Evolutionary conservation across 2,329 filamentous ascomycete species (phyloP), one percentile per base, ranked within the genome.

Genomic region (Arthroderma uncinatum): DNA sequence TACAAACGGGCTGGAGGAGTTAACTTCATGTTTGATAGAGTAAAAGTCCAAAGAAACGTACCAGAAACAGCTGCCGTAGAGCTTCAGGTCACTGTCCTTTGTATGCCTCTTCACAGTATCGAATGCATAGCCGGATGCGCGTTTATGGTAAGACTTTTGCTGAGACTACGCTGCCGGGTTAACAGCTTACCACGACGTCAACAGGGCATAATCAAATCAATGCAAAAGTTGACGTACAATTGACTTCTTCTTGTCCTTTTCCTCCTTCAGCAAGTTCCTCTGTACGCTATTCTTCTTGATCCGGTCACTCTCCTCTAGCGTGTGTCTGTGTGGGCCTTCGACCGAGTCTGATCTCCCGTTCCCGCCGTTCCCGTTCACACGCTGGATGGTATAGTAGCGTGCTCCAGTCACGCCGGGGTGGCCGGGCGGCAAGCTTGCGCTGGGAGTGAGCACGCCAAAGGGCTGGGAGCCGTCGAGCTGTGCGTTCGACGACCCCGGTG

Each of bases 11-110:
- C 86, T 87, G 63, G 65, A 34, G 65, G 60, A 48, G 34, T 53
- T 37, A 53, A 9, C 2, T 36, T 36, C 36, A 55, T 44, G 61
- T 50, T 64, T 58, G 54, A 16, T 6, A 33, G 10, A 21, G 36
- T 2, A 12, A 10, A 12, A 3, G 37, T n/a, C 23, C 19, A n/a
- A 16, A 5, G 10, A 6, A 30, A 34, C 76, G 64, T 74, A 89
- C 87, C 89, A 94, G 70, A 90, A 93, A 68, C 87, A 91, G 64
- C 85, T 86, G 28, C 87, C 87, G 67, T 86, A 94, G 1, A 95
- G 75, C 70, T 89, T 91, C 53, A 94, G 71, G 6, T 85, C 81
- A 60, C 81, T 76, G 4, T 89, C 85, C 59, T 81, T 81, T n/a
- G 79, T 76, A 65, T 89, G 89, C 55, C 79, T 83, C 66, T 82